These are phyloP conservation scores for Thermomucor indicae-seudaticae DNA, from an alignment of 371 early-diverging fungal species.

Conservation along the genomic window DNA sequence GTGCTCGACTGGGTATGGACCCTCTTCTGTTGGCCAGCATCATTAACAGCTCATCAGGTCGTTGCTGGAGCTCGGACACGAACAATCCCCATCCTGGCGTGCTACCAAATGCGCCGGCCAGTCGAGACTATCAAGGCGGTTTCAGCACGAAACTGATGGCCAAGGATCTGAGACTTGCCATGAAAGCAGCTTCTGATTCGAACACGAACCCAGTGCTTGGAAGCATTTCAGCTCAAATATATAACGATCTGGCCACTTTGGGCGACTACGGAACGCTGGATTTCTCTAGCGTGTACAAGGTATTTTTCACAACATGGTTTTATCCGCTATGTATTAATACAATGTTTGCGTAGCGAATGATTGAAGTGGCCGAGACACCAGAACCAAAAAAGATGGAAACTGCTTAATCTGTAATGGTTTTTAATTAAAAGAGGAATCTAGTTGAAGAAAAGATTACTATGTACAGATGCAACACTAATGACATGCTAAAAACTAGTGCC, in stretches of 20 bases:
- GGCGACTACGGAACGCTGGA: slow-evolving; percentile 62
- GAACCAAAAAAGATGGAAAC: not conserved
- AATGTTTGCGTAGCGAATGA: not conserved
- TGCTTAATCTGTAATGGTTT: not conserved
- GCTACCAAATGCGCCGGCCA: slow-evolving; percentile 78
- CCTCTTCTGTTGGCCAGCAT: slow-evolving; percentile 80
- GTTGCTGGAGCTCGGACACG: slow-evolving; percentile 90
- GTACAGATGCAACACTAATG: not conserved
- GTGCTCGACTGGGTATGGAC: slow-evolving; percentile 86
- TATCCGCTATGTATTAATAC: not conserved
- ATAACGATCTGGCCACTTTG: slow-evolving; percentile 58
- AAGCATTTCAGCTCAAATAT: slow-evolving; percentile 76
- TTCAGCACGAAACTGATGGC: slow-evolving; percentile 89
- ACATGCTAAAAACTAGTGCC: not conserved
- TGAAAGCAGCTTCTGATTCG: slow-evolving; percentile 83
- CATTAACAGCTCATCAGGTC: slow-evolving; percentile 86
- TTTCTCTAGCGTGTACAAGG: slow-evolving; percentile 76
- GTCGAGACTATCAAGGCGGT: slow-evolving; percentile 85
- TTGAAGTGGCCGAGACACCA: not conserved
- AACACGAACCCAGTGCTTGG: slow-evolving; percentile 71
- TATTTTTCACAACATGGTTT: not conserved
- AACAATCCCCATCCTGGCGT: slow-evolving; percentile 92
- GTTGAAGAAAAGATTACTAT: not conserved
- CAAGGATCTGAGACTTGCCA: slow-evolving; percentile 91
- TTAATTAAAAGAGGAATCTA: not conserved